Evolutionary conservation across 1,284 basidiomycete species (phyloP).

Genomic region (Hypsizygus ulmarius): DNA sequence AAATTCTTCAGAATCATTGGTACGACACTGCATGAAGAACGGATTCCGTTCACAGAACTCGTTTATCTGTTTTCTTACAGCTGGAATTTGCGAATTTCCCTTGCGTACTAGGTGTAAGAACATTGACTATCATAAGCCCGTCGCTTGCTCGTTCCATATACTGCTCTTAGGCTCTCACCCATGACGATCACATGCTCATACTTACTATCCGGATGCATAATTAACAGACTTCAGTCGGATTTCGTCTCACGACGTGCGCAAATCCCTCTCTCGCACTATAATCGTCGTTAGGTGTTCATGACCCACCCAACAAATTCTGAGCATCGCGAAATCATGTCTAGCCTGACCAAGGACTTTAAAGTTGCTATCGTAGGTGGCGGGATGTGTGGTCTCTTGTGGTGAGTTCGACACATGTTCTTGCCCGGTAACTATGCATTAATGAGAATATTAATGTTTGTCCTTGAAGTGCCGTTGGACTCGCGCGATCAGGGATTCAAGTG

Average conservation of each 20-base stretch:
- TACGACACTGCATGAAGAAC: too few relatives aligned
- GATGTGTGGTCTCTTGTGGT: constrained; percentile 48
- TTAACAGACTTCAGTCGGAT: too few relatives aligned
- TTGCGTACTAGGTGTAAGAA: too few relatives aligned
- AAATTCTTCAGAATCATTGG: too few relatives aligned
- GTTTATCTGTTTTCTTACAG: too few relatives aligned
- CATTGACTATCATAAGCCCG: too few relatives aligned
- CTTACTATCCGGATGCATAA: too few relatives aligned
- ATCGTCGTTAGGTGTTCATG: not conserved
- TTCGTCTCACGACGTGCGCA: not conserved
- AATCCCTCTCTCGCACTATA: not conserved
- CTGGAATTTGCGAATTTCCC: too few relatives aligned
- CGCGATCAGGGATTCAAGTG: constrained; percentile 42
- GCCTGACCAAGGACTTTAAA: constrained; percentile 36
- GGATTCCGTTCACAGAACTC: too few relatives aligned
- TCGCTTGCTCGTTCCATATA: too few relatives aligned
- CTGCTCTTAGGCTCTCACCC: too few relatives aligned
- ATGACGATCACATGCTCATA: too few relatives aligned
- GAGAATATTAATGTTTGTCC: not conserved
- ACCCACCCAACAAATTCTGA: not conserved
- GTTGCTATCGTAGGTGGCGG: constrained; percentile 55
- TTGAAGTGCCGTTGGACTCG: constrained; percentile 39
- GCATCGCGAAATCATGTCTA: constrained; percentile 1
- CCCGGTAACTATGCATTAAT: not conserved
- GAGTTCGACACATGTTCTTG: not conserved